Evolutionary conservation across 805 yeast species (phyloP).

Genomic region (Saccharomycopsis capsularis): DNA sequence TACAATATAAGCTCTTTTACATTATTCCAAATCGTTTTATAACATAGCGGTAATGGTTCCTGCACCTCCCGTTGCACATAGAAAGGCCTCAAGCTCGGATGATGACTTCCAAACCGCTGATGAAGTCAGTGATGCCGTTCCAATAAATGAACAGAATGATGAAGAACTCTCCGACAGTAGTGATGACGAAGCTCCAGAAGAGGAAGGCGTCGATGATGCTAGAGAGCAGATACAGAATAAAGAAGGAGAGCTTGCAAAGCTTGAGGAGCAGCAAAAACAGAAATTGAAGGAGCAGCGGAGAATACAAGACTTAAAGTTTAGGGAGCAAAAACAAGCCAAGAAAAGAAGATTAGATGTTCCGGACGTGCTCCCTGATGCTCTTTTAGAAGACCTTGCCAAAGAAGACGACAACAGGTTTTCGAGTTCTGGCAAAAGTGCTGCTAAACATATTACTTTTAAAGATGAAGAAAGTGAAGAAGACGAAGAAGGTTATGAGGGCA

Average conservation of each 20-base stretch:
- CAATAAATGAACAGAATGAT: not conserved
- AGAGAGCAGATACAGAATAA: not conserved
- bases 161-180: slow-evolving; percentile 7
- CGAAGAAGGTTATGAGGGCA: no score
- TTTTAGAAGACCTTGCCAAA: slow-evolving; percentile 3
- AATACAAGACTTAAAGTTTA: slow-evolving; percentile 8
- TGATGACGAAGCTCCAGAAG: slow-evolving; percentile 20
- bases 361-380: slow-evolving; percentile 14
- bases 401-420: not conserved
- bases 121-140: not conserved
- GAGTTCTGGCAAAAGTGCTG: not conserved
- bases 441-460: slow-evolving; percentile 1
- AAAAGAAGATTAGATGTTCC: slow-evolving; percentile 4
- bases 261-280: not conserved
- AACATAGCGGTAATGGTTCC: no score
- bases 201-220: not conserved
- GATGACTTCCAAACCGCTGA: slow-evolving; percentile 18
- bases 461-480: slow-evolving; percentile 7
- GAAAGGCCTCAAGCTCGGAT: slow-evolving; percentile 10
- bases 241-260: not conserved
- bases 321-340: slow-evolving; percentile 13
- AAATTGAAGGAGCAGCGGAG: slow-evolving; percentile 7
- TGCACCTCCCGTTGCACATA: no score
- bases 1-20: no score
- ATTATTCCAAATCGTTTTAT: no score